Conservation (phyloP, 2,329 filamentous ascomycete species). For the Colletotrichum endophyticum region DNA sequence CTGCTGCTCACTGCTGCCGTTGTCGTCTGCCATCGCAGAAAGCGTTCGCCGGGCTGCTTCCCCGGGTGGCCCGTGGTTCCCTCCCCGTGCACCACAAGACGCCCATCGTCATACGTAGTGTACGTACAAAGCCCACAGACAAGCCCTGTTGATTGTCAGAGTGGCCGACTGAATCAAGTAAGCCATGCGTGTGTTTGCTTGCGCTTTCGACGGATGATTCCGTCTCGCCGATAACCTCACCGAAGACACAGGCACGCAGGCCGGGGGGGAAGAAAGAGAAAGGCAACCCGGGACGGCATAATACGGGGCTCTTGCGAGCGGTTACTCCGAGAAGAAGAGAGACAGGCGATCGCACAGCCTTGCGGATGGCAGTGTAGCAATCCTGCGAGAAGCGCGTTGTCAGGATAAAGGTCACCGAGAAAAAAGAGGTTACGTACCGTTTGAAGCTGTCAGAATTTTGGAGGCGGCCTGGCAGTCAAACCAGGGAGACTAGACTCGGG, state of each 20-base stretch:
- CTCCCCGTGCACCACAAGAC: not conserved
- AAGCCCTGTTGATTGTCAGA: not conserved
- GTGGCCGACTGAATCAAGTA: not conserved
- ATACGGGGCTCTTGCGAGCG: not conserved
- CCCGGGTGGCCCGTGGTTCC: not conserved
- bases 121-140: not conserved
- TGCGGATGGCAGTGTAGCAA: not conserved
- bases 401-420: not conserved
- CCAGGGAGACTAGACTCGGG: not conserved
- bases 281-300: not conserved
- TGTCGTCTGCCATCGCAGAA: not conserved
- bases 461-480: not conserved
- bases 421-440: not conserved
- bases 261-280: not conserved
- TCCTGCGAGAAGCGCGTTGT: not conserved
- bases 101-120: not conserved
- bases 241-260: not conserved
- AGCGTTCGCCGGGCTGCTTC: not conserved
- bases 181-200: not conserved
- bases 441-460: not conserved
- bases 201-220: not conserved
- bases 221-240: not conserved
- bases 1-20: not conserved
- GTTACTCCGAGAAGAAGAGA: not conserved
- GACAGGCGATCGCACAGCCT: not conserved